phyloP scores from a whole-genome alignment of 23 red algal genomes.

The Agarophyton chilense region DNA sequence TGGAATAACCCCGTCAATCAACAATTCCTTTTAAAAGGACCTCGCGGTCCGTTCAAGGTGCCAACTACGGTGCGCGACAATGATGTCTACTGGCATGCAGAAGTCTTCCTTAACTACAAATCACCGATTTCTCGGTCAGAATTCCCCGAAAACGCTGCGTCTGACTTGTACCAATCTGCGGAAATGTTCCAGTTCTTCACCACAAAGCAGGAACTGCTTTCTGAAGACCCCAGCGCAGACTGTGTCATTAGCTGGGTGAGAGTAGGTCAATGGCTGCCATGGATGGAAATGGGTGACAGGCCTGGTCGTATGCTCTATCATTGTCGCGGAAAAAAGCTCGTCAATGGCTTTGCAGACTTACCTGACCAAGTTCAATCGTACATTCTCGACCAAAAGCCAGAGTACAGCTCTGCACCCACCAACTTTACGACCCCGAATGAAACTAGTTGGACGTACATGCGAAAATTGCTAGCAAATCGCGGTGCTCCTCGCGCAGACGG shows the following conservation, averaged over 20 bases:
- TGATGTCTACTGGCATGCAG: constrained; percentile 90
- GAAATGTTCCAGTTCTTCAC: constrained; percentile 96
- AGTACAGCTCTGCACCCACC: constrained; percentile 77
- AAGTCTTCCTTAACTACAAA: constrained; percentile 92
- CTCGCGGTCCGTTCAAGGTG: constrained; percentile 52
- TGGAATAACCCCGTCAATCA: constrained; percentile 97
- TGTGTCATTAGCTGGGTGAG: constrained; percentile 86
- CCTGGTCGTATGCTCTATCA: constrained; percentile 92
- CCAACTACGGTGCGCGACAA: constrained; percentile 63
- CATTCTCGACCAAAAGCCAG: constrained; percentile 59
- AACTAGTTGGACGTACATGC: constrained; percentile 95
- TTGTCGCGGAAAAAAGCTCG: constrained; percentile 79
- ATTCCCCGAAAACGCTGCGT: constrained; percentile 62
- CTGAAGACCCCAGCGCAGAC: constrained; percentile 65
- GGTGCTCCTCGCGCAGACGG: constrained; percentile 83
- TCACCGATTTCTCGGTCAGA: constrained; percentile 74
- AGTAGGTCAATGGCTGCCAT: constrained; percentile 95
- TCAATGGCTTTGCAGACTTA: constrained; percentile 70
- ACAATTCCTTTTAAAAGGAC: constrained; percentile 69
- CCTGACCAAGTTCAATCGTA: constrained; percentile 66
- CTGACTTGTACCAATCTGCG: constrained; percentile 76
- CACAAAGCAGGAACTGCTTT: constrained; percentile 63
- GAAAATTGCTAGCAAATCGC: constrained; percentile 73
- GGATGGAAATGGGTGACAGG: constrained; percentile 90
- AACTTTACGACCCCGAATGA: constrained; percentile 88